These are phyloP conservation scores for Alternaria infectoria DNA, from an alignment of 2,329 filamentous ascomycete species.

Conservation along the genomic window DNA sequence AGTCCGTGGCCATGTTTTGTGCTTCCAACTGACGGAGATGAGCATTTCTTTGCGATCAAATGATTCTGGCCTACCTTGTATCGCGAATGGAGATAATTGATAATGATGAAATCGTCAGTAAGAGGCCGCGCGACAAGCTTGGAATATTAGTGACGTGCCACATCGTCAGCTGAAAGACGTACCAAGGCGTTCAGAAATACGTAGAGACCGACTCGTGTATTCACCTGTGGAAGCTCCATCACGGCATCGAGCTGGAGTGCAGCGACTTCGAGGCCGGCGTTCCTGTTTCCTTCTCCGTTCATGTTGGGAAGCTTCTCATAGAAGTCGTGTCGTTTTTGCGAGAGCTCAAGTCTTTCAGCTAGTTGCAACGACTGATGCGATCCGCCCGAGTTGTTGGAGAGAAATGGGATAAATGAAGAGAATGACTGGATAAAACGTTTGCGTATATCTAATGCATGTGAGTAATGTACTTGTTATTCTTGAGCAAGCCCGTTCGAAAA, in stretches of 20 bases:
- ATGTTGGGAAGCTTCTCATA: slow-evolving; percentile 53
- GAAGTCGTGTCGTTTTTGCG: slow-evolving; percentile 51
- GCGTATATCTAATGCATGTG: slow-evolving; percentile 32
- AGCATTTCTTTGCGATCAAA: slow-evolving; percentile 25
- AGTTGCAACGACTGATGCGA: slow-evolving; percentile 60
- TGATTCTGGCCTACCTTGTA: slow-evolving; percentile 68
- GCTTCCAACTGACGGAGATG: slow-evolving; percentile 68
- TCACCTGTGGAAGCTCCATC: slow-evolving; percentile 72
- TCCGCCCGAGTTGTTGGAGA: slow-evolving; percentile 61
- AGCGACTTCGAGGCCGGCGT: slow-evolving; percentile 49
- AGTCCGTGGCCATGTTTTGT: slow-evolving; percentile 77
- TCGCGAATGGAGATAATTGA: slow-evolving; percentile 81
- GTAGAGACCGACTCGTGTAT: slow-evolving; percentile 82
- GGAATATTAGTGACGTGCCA: slow-evolving; percentile 38
- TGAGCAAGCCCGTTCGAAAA: not conserved
- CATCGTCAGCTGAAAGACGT: slow-evolving; percentile 38
- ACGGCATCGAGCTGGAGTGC: slow-evolving; percentile 62
- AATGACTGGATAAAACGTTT: slow-evolving; percentile 43
- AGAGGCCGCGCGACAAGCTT: slow-evolving; percentile 84
- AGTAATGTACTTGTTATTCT: not conserved
- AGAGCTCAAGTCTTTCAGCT: slow-evolving; percentile 48
- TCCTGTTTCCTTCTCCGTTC: slow-evolving; percentile 50
- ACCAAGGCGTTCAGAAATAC: slow-evolving; percentile 84
- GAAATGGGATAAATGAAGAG: slow-evolving; percentile 43
- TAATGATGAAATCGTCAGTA: slow-evolving; percentile 78